These are phyloP conservation scores for Starmera dryadoides DNA, from an alignment of 805 yeast genomes.

Conservation along the genomic window DNA sequence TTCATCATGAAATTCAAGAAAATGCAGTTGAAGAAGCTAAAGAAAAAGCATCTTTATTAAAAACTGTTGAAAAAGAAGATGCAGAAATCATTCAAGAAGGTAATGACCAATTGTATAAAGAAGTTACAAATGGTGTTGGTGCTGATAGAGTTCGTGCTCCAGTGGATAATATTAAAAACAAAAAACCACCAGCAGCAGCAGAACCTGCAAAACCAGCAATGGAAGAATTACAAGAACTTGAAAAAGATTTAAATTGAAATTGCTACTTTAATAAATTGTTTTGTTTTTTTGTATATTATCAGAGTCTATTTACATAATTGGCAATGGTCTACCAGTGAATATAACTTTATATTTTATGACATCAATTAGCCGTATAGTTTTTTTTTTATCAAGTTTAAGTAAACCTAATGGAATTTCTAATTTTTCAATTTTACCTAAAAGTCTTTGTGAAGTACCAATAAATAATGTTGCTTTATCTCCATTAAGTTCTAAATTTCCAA, in stretches of 20 bases:
- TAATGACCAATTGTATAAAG: no score
- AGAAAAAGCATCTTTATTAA: no score
- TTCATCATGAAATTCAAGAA: slow-evolving; percentile 2
- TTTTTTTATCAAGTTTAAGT: slow-evolving; percentile 32
- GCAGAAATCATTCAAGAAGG: slow-evolving; percentile 15
- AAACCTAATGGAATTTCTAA: slow-evolving; percentile 63
- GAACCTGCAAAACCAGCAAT: slow-evolving; percentile 18
- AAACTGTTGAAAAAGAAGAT: slow-evolving; percentile 19
- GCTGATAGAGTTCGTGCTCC: no score
- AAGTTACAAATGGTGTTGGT: no score
- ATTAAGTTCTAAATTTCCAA: slow-evolving; percentile 43
- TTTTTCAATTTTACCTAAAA: slow-evolving; percentile 52
- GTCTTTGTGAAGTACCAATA: slow-evolving; percentile 64
- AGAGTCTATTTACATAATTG: slow-evolving; percentile 54
- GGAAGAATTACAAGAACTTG: slow-evolving; percentile 14
- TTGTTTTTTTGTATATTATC: no score
- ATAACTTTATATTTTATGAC: slow-evolving; percentile 50
- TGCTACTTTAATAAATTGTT: no score
- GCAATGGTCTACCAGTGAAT: slow-evolving; percentile 65
- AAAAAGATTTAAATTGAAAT: no score
- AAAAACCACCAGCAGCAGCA: slow-evolving; percentile 18
- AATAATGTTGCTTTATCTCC: slow-evolving; percentile 45
- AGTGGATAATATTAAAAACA: no score
- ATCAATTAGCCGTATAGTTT: slow-evolving; percentile 46
- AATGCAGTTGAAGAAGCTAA: slow-evolving; percentile 4